Evolutionary conservation across 2,329 filamentous ascomycete species (phyloP), one percentile per base, ranked within the genome.

Genomic region (Aureobasidium uvarum): DNA sequence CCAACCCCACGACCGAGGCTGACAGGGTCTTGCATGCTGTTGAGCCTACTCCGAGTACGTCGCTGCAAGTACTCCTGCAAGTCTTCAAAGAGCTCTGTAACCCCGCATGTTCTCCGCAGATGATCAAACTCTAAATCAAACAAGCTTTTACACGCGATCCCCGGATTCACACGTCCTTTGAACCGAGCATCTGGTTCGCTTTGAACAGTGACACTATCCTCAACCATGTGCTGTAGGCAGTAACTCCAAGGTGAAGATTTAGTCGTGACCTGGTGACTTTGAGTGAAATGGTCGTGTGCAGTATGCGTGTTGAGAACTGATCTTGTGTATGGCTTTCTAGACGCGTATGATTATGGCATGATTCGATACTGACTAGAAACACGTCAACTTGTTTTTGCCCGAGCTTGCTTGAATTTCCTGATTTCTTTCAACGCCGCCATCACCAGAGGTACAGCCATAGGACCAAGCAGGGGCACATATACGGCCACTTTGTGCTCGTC

Each of bases 401-500:
- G 31, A 14, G 63, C 43, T 43, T 63, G 56, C 36, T 60, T 62
- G 18, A 66, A 33, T 33, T 67, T 67, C 63, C 69, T 91, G 20
- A 95, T 55, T 80, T 98, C 93, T 72, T 93, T 96, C 51, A 96
- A 70, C 33, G 91, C 80, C 4, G 90, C 89, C 84, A 97, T 90
- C 7, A 97, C 76, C 58, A 99, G 79, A 43, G 95, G 95, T 14
- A 98, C 94, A 5, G 91, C 92, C 46, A 98, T 87, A 0, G 95
- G 95, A 0, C 95, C 95, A 46, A 99, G 79, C 13, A 99, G 79
- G 1, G 95, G 95, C 71, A 99, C 78, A 75, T 99, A 99, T 0
- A 99, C 95, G 0, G 95, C 95, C 28, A 99, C 86, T 77, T 98
- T 99, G 77, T 99, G 95, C 79, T 99, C 95, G 73, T 99, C 95